Evolutionary conservation across 2,329 filamentous ascomycete genomes (phyloP), one percentile per base, ranked within the genome.

Genomic region (Neocatenulostroma microsporum): DNA sequence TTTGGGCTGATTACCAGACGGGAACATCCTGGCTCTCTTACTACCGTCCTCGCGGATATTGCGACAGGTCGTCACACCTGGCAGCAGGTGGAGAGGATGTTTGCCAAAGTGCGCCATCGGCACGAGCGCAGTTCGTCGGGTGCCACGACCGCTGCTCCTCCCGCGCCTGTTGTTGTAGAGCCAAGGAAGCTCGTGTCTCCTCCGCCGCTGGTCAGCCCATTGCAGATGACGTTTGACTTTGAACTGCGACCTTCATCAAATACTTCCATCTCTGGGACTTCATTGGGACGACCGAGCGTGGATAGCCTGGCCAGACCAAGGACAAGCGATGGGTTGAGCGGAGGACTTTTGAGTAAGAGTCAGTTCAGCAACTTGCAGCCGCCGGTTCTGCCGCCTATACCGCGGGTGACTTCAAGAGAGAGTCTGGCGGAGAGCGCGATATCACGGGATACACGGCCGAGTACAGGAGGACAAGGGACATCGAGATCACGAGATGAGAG

Each of bases 301-400:
- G 41, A 47, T 4, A 44, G 40, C 29, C 23, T 42, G 12, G 23
- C 33, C 8, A 34, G 46, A 24, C 50, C 46, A 24, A 35, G 39
- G 30, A 50, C 48, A 7, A 53, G 51, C 34, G 50, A 54, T 45
- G 50, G 47, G 23, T 7, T 39, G 30, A 21, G 13, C 8, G 7
- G 32, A 21, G 24, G 10, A 27, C n/a, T n/a, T 12, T 11, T n/a
- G n/a, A n/a, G n/a, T 5, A 23, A 21, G 21, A 36, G 28, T 23
- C 25, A 12, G 14, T 29, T 21, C n/a, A 28, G 40, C n/a, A n/a
- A n/a, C 4, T 30, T 48, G 40, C 42, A 39, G 30, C 66, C 73
- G 37, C 71, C 71, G 6, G 63, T 61, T 3, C 57, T 76, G 20
- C 59, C 62, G 21, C 59, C 58, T 21, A 60, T 65, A 24, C 51